These are phyloP conservation scores for Schizothecium vesticola DNA, from an alignment of 495 filamentous ascomycete species.

Conservation along the genomic window DNA sequence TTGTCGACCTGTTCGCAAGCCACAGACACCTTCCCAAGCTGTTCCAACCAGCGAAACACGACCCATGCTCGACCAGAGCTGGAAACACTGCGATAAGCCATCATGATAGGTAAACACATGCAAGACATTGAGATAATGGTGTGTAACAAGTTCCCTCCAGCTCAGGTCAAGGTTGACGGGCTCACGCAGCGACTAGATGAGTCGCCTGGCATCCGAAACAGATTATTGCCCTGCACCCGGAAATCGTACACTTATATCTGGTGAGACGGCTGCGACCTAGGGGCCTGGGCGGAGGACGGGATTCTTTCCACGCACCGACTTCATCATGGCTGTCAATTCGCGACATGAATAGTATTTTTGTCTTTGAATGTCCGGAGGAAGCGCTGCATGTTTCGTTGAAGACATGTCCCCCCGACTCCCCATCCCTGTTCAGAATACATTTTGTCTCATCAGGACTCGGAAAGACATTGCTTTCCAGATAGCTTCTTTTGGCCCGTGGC, in stretches of 20 bases:
- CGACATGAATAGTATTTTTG: no score
- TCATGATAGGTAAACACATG: neutral
- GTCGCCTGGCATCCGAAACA: neutral
- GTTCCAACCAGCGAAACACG: no score
- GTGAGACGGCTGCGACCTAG: no score
- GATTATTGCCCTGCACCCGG: neutral
- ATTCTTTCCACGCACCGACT: no score
- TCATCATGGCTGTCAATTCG: no score
- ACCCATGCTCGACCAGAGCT: no score
- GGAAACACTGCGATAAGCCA: neutral
- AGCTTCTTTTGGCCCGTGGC: neutral
- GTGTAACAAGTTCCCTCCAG: neutral
- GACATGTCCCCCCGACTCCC: neutral
- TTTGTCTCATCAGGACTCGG: neutral
- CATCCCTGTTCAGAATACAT: no score
- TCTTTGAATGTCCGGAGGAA: no score
- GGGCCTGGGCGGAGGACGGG: no score
- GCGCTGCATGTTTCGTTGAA: no score
- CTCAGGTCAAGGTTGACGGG: neutral
- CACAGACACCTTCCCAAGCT: no score
- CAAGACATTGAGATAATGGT: neutral
- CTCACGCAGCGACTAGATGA: neutral
- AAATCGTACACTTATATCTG: neutral
- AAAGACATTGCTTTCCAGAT: neutral
- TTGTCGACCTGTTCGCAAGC: no score